phyloP scores from a whole-genome alignment of 441 rosid genomes.

The Melastoma candidum region DNA sequence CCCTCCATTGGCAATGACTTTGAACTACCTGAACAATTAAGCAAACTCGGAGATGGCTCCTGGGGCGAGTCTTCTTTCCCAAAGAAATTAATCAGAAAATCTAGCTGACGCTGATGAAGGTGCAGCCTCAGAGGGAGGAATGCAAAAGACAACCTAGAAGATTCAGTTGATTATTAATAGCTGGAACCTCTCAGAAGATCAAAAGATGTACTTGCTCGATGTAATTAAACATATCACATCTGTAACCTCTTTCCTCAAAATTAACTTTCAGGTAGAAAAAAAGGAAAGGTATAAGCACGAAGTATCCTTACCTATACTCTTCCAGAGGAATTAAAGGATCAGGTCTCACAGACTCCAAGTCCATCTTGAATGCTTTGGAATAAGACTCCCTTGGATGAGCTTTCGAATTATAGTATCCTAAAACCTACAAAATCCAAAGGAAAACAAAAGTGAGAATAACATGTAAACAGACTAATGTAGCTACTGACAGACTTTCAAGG shows the following conservation, averaged over 20 bases:
- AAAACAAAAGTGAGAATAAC: constrained; percentile 13
- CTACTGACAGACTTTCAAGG: constrained; percentile 8
- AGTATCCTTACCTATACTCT: constrained; percentile 64
- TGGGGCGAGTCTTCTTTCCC: constrained; percentile 37
- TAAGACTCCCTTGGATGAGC: constrained; percentile 86
- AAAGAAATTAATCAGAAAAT: constrained; percentile 79
- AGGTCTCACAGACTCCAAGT: constrained; percentile 87
- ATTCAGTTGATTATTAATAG: too few relatives aligned
- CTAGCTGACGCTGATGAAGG: constrained; percentile 95
- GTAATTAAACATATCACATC: too few relatives aligned
- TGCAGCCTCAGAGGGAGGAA: constrained; percentile 82
- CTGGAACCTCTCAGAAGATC: too few relatives aligned
- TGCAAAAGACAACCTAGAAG: constrained; percentile 63
- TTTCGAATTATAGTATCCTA: constrained; percentile 73
- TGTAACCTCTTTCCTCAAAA: too few relatives aligned
- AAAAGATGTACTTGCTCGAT: too few relatives aligned
- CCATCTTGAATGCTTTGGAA: constrained; percentile 76
- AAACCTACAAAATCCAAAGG: constrained; percentile 42
- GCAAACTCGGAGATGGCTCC: constrained; percentile 35
- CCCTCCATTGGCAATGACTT: constrained; percentile 15
- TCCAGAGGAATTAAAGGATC: constrained; percentile 86
- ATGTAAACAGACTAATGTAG: constrained; percentile 6
- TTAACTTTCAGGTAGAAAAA: constrained; percentile 5
- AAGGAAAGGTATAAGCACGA: constrained; percentile 5
- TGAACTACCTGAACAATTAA: constrained; percentile 31